phyloP scores from a whole-genome alignment of 371 early-diverging fungal species.

The Mortierella sp. region DNA sequence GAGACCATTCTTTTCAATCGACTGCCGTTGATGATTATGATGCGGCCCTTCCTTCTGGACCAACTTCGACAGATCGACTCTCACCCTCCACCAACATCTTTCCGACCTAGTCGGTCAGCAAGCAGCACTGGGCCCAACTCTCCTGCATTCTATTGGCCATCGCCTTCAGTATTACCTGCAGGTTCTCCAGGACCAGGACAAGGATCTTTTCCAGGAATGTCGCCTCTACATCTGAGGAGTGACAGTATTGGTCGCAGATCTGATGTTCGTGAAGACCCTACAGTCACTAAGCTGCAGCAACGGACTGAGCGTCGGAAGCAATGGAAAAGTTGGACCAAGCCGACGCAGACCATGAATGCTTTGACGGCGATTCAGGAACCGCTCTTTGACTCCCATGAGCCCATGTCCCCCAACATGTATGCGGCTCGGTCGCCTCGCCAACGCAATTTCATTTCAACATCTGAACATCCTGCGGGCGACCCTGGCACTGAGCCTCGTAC shows the following conservation, averaged over 20 bases:
- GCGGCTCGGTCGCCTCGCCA: slow-evolving; percentile 16
- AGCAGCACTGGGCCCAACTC: slow-evolving; percentile 35
- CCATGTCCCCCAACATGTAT: slow-evolving; percentile 27
- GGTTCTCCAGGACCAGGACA: neutral
- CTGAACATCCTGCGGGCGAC: slow-evolving; percentile 20
- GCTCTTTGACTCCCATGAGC: neutral
- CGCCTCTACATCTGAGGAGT: slow-evolving; percentile 23
- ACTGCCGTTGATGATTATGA: slow-evolving; percentile 63
- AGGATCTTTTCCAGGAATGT: slow-evolving; percentile 19
- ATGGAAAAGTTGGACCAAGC: slow-evolving; percentile 56
- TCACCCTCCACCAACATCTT: slow-evolving; percentile 6
- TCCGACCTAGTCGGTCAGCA: slow-evolving; percentile 17
- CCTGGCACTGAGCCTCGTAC: slow-evolving; percentile 2
- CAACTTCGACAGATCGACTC: slow-evolving; percentile 55
- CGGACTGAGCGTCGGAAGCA: slow-evolving; percentile 39
- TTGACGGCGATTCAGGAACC: slow-evolving; percentile 29
- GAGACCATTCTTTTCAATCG: slow-evolving; percentile 67
- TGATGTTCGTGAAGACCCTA: neutral
- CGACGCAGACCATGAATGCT: slow-evolving; percentile 28
- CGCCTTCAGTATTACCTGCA: slow-evolving; percentile 26
- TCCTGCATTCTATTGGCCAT: slow-evolving; percentile 55
- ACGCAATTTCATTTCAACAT: slow-evolving; percentile 16
- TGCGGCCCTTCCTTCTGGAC: slow-evolving; percentile 67
- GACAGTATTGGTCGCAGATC: slow-evolving; percentile 8
- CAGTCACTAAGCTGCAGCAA: slow-evolving; percentile 10